These are phyloP conservation scores for Helminthosporium solani DNA, from an alignment of 2,329 filamentous ascomycete genomes.

Conservation along the genomic window DNA sequence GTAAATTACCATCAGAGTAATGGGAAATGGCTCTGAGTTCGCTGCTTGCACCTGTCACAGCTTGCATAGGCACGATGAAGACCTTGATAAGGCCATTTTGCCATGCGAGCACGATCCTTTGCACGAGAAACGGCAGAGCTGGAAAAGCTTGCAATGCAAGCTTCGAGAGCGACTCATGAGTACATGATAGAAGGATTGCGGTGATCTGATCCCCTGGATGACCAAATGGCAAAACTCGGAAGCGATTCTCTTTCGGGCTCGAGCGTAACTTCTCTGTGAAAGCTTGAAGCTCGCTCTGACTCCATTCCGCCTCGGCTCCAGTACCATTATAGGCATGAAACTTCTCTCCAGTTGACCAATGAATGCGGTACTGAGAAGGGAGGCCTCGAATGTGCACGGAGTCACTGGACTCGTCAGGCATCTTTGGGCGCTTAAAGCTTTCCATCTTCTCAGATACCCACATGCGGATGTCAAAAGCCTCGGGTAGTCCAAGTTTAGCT, in stretches of 20 bases:
- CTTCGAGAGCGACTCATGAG: conserved; percentile 35
- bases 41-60: conserved; percentile 28
- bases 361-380: conserved; percentile 19
- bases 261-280: conserved; percentile 47
- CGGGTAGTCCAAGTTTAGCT: conserved; percentile 52
- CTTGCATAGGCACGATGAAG: conserved; percentile 38
- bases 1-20: conserved; percentile 30
- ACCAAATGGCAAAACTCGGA: conserved; percentile 42
- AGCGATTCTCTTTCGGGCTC: conserved; percentile 47
- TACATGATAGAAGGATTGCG: conserved; percentile 43
- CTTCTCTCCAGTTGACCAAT: conserved; percentile 23
- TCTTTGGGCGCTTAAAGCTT: conserved; percentile 12
- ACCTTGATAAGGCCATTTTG: conserved; percentile 34
- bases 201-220: conserved; percentile 50
- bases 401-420: conserved; percentile 17
- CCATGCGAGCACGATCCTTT: conserved; percentile 35
- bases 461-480: conserved; percentile 27
- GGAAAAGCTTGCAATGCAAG: conserved; percentile 49
- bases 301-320: conserved; percentile 49
- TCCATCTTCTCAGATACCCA: conserved; percentile 29
- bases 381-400: conserved; percentile 28
- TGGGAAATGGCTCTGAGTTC: conserved; percentile 43
- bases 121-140: conserved; percentile 34
- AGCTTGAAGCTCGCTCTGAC: conserved; percentile 53
- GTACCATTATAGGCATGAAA: conserved; percentile 50